Evolutionary conservation across 495 filamentous ascomycete genomes (phyloP).

Genomic region (Sphaerosporella brunnea): DNA sequence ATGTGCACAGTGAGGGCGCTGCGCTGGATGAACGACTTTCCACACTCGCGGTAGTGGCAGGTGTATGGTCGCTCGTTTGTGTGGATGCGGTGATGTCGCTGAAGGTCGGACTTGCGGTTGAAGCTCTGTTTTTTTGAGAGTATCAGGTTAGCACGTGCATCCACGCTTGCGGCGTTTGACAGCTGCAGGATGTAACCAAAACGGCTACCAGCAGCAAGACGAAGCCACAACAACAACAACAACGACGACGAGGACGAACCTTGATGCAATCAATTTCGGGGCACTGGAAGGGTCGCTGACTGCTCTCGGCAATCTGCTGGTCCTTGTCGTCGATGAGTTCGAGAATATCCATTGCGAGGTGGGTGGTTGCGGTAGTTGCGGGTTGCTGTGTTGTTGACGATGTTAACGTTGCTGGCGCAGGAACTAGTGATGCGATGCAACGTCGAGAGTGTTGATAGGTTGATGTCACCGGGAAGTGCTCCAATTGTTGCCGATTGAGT

Average conservation of each 20-base stretch:
- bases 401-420: no score
- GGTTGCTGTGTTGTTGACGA: not conserved
- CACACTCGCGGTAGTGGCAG: slow-evolving; percentile 51
- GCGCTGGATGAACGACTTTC: slow-evolving; percentile 79
- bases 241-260: no score
- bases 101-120: slow-evolving; percentile 83
- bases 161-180: not conserved
- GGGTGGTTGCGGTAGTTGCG: not conserved
- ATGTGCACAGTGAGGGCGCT: slow-evolving; percentile 77
- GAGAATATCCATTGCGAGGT: slow-evolving; percentile 26
- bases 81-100: slow-evolving; percentile 75
- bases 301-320: slow-evolving; percentile 24
- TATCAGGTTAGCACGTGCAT: slow-evolving; percentile 11
- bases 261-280: slow-evolving; percentile 24
- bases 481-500: not conserved
- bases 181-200: slow-evolving; percentile 7
- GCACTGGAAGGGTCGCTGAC: slow-evolving; percentile 23
- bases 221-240: no score
- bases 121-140: slow-evolving; percentile 58
- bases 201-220: slow-evolving; percentile 6
- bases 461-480: not conserved
- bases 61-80: slow-evolving; percentile 75
- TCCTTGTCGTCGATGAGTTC: slow-evolving; percentile 28
- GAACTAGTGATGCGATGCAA: no score
- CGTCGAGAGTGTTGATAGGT: no score